These are phyloP conservation scores for Torrubiellomyces zombiae DNA, from an alignment of 2,329 filamentous ascomycete species.

Conservation along the genomic window DNA sequence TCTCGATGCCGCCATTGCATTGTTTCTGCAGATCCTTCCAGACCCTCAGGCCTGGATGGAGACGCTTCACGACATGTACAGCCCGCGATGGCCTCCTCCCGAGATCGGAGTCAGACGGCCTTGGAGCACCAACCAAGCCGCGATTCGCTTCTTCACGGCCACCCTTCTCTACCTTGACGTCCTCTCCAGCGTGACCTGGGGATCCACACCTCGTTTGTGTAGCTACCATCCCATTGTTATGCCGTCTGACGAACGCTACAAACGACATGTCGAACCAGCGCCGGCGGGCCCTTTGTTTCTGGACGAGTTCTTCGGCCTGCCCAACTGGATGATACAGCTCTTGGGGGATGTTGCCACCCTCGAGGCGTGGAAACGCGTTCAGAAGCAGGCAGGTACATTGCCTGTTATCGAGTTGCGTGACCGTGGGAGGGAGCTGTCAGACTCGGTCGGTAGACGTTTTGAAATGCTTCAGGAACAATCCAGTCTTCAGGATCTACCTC, in stretches of 20 bases:
- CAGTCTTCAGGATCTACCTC: slow-evolving; percentile 1
- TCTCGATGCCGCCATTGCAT: slow-evolving; percentile 29
- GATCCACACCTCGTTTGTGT: slow-evolving; percentile 23
- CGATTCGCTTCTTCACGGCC: slow-evolving; percentile 28
- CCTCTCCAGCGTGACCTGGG: slow-evolving; percentile 29
- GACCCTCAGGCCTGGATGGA: slow-evolving; percentile 19
- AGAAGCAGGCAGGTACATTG: slow-evolving; percentile 23
- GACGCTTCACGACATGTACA: slow-evolving; percentile 15
- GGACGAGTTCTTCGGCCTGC: slow-evolving; percentile 34
- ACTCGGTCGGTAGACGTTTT: slow-evolving; percentile 17
- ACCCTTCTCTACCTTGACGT: slow-evolving; percentile 32
- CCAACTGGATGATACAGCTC: slow-evolving; percentile 39
- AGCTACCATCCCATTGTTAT: slow-evolving; percentile 24
- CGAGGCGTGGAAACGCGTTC: slow-evolving; percentile 36
- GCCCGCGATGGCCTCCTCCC: slow-evolving; percentile 17
- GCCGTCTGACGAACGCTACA: slow-evolving; percentile 10
- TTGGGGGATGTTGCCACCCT: slow-evolving; percentile 37
- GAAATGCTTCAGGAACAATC: slow-evolving; percentile 11
- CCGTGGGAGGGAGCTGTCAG: slow-evolving; percentile 25
- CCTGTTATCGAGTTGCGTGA: slow-evolving; percentile 27
- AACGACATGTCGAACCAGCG: slow-evolving; percentile 7
- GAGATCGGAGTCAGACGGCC: slow-evolving; percentile 16
- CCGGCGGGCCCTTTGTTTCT: slow-evolving; percentile 21
- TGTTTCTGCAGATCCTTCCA: slow-evolving; percentile 30
- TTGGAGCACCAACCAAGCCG: slow-evolving; percentile 28